Base-by-base conservation (phyloP, 1,284 basidiomycete species). In the Sporisorium exsertum region DNA sequence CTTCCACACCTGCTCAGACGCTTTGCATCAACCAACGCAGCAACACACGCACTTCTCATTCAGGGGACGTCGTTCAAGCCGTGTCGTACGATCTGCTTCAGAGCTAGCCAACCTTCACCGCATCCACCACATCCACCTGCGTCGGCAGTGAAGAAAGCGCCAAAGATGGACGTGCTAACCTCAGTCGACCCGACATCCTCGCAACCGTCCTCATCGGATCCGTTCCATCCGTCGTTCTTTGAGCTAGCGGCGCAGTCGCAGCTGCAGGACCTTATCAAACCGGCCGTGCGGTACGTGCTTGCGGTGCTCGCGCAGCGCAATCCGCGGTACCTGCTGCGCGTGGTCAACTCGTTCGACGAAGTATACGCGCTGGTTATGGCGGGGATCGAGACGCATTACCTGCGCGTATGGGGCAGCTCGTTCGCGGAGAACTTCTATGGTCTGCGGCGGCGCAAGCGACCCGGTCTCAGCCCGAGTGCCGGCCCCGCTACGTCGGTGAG, bases 181-280 rank as follows among this genome's bases (percentile, higher is more conserved):
- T 69, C 66, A 13, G 58, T 81, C 12, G 80, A 81, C 54, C 80
- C 80, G 22, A 80, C 80, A 3, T 63, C 73, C 20, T 71, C 73
- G 27, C 70, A 75, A 29, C 49, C 70, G 8, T 58, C 78, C 3
- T 60, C 76, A 2, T 42, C 64, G 3, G 85, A 86, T 53, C 76
- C 79, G 0, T 81, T 91, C 54, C 91, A 93, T 65, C 97, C 97
- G 0, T 95, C 94, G 12, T 88, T 99, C 50, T 99, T 98, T 82
- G 97, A 99, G 87, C 90, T 99, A 5, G 89, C 97, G 27, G 95
- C 95, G 0, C 94, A 98, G 86, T 95, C 97, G 74, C 96, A 99
- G 86, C 90, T 99, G 24, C 88, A 92, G 68, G 93, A 95, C 78
- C 89, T 98, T 1, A 89, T 99, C 24, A 95, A 97, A 79, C 97